phyloP scores from a whole-genome alignment of 148 eudicot species.

The Oxyria digyna region DNA sequence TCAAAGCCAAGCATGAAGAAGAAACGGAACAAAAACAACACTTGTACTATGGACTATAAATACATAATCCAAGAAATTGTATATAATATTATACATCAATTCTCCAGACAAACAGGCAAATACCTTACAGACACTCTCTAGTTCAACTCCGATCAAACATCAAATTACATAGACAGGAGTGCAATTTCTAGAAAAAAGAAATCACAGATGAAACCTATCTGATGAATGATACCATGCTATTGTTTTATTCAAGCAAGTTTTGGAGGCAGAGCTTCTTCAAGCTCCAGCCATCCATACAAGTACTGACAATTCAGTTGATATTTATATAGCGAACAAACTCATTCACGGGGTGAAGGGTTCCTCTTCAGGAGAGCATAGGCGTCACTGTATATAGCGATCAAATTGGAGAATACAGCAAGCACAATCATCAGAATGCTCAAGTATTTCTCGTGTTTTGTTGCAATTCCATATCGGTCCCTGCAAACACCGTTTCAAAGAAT shows the following conservation, averaged over 20 bases:
- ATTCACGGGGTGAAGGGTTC: slow-evolving; percentile 19
- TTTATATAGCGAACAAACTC: slow-evolving; percentile 3
- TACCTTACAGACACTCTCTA: background rate
- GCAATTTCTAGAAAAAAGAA: background rate
- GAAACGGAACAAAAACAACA: too few species aligned
- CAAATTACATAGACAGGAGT: background rate
- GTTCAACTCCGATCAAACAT: background rate
- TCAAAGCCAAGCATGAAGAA: too few species aligned
- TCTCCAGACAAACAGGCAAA: background rate
- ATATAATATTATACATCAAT: background rate
- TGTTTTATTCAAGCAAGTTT: background rate
- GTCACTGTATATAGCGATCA: slow-evolving; percentile 62
- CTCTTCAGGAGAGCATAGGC: slow-evolving; percentile 47
- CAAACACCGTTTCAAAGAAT: slow-evolving; percentile 11
- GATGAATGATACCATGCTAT: background rate
- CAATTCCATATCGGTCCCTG: slow-evolving; percentile 59
- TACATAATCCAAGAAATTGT: background rate
- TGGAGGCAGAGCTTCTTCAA: slow-evolving; percentile 4
- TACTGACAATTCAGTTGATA: background rate
- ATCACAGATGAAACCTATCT: background rate
- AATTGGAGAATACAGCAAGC: slow-evolving; percentile 56
- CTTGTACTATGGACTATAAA: background rate
- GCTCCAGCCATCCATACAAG: background rate
- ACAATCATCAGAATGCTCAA: slow-evolving; percentile 54
- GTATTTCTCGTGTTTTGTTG: slow-evolving; percentile 39